Evolutionary conservation across 1,139 yeast species (phyloP).

Genomic region (Blastobotrys petasosporus): DNA sequence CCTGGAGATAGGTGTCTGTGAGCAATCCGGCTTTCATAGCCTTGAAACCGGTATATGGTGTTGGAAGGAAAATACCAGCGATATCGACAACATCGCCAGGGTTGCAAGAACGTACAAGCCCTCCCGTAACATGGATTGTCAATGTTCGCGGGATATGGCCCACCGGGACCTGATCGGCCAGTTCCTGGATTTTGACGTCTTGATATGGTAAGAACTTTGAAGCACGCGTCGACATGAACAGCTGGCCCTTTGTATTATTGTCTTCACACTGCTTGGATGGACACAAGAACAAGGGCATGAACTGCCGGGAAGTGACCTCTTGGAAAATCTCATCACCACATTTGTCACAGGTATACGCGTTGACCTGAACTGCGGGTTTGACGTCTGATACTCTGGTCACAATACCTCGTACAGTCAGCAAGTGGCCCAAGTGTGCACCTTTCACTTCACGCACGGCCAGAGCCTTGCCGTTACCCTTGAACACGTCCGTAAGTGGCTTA

Average conservation of each 20-base stretch:
- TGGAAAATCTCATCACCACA: constrained; percentile 97
- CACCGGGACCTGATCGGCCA: constrained; percentile 94
- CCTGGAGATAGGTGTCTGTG: constrained; percentile 90
- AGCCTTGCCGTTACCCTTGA: constrained; percentile 45
- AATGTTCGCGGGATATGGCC: constrained; percentile 94
- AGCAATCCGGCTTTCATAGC: constrained; percentile 88
- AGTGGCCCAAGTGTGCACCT: constrained; percentile 77
- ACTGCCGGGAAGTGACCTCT: constrained; percentile 79
- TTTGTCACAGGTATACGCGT: constrained; percentile 94
- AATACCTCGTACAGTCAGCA: constrained; percentile 88
- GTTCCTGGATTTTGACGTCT: constrained; percentile 90
- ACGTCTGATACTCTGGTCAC: constrained; percentile 95
- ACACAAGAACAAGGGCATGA: constrained; percentile 82
- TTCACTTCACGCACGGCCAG: constrained; percentile 85
- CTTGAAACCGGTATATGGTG: constrained; percentile 92
- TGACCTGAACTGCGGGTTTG: constrained; percentile 83
- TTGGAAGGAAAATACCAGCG: constrained; percentile 86
- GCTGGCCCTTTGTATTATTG: constrained; percentile 80
- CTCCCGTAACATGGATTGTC: constrained; percentile 82
- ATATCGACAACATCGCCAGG: constrained; percentile 97
- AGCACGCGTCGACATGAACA: constrained; percentile 91
- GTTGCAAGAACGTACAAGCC: constrained; percentile 73
- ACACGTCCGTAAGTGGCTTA: constrained; percentile 57
- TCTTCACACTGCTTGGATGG: constrained; percentile 71
- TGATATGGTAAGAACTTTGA: constrained; percentile 93